Percentiles rank a stretch among this genome's conserved stretches.
Conservation (phyloP, 192 early-diverging fungal species). For the Backusella parvicylindrica region DNA sequence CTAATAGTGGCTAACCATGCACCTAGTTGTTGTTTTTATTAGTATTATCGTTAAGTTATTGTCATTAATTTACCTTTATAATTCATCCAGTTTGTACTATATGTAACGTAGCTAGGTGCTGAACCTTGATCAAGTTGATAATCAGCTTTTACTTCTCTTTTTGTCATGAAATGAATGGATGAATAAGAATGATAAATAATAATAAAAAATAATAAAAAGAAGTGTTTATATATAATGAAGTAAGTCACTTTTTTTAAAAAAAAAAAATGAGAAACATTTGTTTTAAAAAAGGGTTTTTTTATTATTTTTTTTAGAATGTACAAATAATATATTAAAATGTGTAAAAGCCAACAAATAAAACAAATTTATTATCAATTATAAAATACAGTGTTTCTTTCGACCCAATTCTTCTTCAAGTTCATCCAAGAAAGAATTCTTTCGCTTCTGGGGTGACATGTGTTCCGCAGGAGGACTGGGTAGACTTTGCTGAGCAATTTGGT, state of each 20-base stretch:
- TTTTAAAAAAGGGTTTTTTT: no score
- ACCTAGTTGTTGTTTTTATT: conserved; percentile 49
- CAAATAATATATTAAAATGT: no score
- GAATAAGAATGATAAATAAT: not conserved
- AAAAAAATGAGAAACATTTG: not conserved
- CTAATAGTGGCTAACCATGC: conserved; percentile 91
- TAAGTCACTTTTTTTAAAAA: not conserved
- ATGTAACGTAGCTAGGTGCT: not conserved
- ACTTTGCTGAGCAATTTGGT: not conserved
- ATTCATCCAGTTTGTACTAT: not conserved
- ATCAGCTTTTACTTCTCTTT: not conserved
- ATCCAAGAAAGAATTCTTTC: not conserved
- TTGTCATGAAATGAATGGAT: not conserved
- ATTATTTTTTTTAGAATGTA: no score
- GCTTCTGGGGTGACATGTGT: not conserved
- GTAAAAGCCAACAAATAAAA: no score
- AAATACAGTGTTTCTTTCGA: not conserved
- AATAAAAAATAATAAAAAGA: not conserved
- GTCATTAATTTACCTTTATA: not conserved
- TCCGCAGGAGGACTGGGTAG: not conserved
- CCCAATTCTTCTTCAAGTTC: not conserved
- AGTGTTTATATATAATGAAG: not conserved
- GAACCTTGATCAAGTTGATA: conserved; percentile 1
- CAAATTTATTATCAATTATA: not conserved
- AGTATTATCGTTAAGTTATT: not conserved